phyloP scores from a whole-genome alignment of 2,329 filamentous ascomycete species.

The Cercospora sojina region DNA sequence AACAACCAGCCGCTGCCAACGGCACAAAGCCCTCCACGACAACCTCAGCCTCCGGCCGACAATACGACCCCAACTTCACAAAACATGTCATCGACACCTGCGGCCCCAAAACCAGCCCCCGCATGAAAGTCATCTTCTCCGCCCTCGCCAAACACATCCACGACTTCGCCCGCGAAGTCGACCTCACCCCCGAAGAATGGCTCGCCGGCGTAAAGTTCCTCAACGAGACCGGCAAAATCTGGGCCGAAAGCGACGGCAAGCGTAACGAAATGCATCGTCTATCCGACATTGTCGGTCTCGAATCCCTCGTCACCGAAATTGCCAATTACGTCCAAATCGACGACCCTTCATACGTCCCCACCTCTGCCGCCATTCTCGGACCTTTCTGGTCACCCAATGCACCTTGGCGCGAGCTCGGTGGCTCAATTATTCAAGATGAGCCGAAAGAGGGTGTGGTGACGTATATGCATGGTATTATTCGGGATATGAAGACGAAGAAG shows the following conservation, averaged over 20 bases:
- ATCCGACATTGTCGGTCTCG: conserved; percentile 71
- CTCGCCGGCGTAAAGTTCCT: conserved; percentile 71
- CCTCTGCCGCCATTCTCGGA: conserved; percentile 73
- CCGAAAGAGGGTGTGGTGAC: conserved; percentile 59
- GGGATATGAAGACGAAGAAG: conserved; percentile 62
- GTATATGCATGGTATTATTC: conserved; percentile 68
- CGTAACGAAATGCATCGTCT: conserved; percentile 74
- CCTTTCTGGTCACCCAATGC: conserved; percentile 74
- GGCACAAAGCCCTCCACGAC: not conserved
- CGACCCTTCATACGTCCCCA: conserved; percentile 62
- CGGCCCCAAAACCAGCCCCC: conserved; percentile 65
- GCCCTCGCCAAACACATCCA: conserved; percentile 70
- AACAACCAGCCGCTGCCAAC: conserved; percentile 10
- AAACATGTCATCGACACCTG: conserved; percentile 70
- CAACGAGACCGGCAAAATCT: conserved; percentile 69
- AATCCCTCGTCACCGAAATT: conserved; percentile 68
- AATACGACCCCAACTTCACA: conserved; percentile 77
- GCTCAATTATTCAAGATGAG: conserved; percentile 64
- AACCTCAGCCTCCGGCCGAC: conserved; percentile 26
- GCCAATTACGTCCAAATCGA: conserved; percentile 61
- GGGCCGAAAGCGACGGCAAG: conserved; percentile 57
- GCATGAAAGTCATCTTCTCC: conserved; percentile 63
- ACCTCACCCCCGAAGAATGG: conserved; percentile 76
- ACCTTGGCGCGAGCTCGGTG: conserved; percentile 67
- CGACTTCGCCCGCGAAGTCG: conserved; percentile 74